Conservation (phyloP, 805 yeast genomes). For the Spathaspora girioi region DNA sequence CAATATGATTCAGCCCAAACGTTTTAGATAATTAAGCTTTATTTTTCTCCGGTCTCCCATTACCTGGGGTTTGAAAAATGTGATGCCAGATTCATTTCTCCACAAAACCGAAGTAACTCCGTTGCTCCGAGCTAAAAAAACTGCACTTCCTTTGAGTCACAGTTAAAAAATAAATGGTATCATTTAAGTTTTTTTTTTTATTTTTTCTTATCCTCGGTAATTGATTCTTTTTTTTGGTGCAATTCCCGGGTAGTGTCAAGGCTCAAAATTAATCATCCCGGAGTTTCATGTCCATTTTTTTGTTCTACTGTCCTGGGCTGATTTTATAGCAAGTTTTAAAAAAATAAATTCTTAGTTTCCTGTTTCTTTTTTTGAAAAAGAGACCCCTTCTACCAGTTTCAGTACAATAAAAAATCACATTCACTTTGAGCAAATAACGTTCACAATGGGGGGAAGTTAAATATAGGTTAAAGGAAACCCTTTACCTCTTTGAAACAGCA, state of each 20-base stretch:
- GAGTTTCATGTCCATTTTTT: background rate
- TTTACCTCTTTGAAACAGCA: no score
- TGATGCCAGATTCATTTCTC: background rate
- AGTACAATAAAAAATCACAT: background rate
- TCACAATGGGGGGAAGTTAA: background rate
- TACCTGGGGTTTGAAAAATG: background rate
- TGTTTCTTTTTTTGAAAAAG: no score
- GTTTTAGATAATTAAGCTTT: background rate
- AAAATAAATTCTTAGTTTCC: no score
- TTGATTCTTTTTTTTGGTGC: background rate
- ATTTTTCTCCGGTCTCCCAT: background rate
- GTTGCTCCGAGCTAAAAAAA: slow-evolving; percentile 1
- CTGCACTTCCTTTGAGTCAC: background rate
- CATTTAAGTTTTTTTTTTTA: background rate
- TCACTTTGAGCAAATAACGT: background rate
- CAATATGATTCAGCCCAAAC: background rate
- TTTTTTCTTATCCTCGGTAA: background rate
- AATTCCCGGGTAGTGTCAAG: background rate
- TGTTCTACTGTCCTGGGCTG: background rate
- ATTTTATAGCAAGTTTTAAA: no score
- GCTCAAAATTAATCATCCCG: background rate
- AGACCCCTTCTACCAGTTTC: background rate
- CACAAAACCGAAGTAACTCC: background rate
- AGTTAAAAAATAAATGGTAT: background rate
- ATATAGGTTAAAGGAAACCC: no score